These are phyloP conservation scores for Lenzites betulinus DNA, from an alignment of 768 basidiomycete species.

Conservation along the genomic window DNA sequence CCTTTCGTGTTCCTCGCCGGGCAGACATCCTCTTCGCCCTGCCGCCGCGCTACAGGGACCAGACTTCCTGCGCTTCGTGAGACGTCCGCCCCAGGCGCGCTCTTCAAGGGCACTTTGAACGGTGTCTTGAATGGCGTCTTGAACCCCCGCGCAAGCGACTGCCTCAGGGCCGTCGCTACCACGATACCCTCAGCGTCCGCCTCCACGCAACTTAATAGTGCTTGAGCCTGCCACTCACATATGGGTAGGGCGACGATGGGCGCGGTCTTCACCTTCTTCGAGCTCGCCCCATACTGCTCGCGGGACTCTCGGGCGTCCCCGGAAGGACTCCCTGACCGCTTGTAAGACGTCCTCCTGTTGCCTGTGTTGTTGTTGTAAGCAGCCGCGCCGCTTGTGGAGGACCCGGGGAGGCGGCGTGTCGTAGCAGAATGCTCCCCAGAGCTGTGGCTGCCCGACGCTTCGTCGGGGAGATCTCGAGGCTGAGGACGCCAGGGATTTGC, in stretches of 20 bases:
- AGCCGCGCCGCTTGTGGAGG: background rate
- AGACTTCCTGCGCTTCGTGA: background rate
- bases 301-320: constrained; percentile 18
- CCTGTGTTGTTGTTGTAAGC: background rate
- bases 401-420: background rate
- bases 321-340: constrained; percentile 4
- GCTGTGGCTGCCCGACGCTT: background rate
- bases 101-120: constrained; percentile 32
- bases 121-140: constrained; percentile 34
- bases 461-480: background rate
- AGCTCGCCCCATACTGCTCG: background rate
- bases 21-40: background rate
- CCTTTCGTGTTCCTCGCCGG: background rate
- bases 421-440: background rate
- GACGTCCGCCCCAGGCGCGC: constrained; percentile 2
- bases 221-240: constrained; percentile 10
- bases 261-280: constrained; percentile 10
- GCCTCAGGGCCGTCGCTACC: constrained; percentile 15
- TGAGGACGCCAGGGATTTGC: constrained; percentile 17
- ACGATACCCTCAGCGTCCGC: background rate
- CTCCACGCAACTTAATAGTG: background rate
- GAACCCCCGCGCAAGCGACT: constrained; percentile 2
- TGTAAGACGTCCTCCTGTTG: constrained; percentile 7
- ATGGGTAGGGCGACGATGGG: constrained; percentile 10
- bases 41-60: background rate